Conservation (phyloP, 2,329 filamentous ascomycete genomes). For the Tolypocladium inflatum region DNA sequence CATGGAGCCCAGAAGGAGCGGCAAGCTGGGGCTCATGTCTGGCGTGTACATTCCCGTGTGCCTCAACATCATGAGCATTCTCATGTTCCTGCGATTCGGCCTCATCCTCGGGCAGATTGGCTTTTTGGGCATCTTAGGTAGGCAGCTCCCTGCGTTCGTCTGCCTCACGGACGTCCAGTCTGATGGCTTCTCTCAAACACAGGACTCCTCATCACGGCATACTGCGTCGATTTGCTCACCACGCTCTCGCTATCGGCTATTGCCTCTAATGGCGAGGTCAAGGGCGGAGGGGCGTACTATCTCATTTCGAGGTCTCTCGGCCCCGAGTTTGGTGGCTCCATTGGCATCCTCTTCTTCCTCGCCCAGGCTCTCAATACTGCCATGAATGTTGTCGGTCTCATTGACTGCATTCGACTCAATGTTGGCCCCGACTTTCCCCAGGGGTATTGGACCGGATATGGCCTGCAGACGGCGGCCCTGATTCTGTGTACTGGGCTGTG, state of each 20-base stretch:
- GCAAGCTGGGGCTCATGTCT: conserved; percentile 67
- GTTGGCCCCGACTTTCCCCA: conserved; percentile 58
- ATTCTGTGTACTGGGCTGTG: conserved; percentile 65
- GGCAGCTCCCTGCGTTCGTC: conserved; percentile 11
- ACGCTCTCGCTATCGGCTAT: conserved; percentile 82
- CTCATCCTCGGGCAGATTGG: conserved; percentile 75
- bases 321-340: conserved; percentile 82
- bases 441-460: conserved; percentile 68
- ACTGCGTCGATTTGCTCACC: conserved; percentile 73
- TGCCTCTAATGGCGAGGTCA: conserved; percentile 81
- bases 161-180: neutral
- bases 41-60: conserved; percentile 85
- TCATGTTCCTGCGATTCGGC: conserved; percentile 87
- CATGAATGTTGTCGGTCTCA: conserved; percentile 77
- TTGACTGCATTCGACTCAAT: conserved; percentile 73
- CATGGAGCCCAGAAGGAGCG: conserved; percentile 28
- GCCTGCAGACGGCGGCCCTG: conserved; percentile 64
- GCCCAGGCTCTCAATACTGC: conserved; percentile 82
- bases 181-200: neutral
- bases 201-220: conserved; percentile 68
- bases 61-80: conserved; percentile 78
- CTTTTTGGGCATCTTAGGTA: conserved; percentile 70
- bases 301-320: conserved; percentile 78
- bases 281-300: conserved; percentile 81
- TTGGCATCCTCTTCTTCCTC: conserved; percentile 82